Base-by-base conservation (phyloP, 768 basidiomycete species). In the Hygrophorus pudorinus region DNA sequence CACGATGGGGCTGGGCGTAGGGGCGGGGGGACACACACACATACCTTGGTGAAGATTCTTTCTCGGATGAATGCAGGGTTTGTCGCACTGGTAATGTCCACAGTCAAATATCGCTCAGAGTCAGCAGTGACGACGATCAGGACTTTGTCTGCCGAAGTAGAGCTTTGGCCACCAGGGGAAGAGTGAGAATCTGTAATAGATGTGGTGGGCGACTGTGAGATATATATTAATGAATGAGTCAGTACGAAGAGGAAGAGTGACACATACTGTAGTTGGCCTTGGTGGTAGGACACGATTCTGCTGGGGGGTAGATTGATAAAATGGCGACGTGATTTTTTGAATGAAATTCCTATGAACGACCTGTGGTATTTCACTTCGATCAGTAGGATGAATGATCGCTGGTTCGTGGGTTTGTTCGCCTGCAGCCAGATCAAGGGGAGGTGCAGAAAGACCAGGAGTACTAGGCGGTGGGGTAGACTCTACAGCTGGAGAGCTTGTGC, bases 1-100 rank as follows among this genome's bases (percentile, higher is more conserved):
- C 17, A 50, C 28, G 5, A 44, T 21, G 32, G 44, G 38, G 42
- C 24, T n/a, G n/a, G n/a, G n/a, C n/a, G n/a, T n/a, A n/a, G 20
- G 13, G 30, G 16, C 14, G 16, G 17, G 11, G 13, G 8, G n/a
- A 13, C 11, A 5, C 10, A 34, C 43, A 41, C 34, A 30, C 38
- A 61, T 68, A 88, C 88, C 72, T 85, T 85, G 50, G 74, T 76
- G 51, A 86, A 85, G 27, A 90, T 85, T 42, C 80, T 75, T 58
- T 89, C 86, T 51, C 85, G 77, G 50, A 90, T 83, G 56, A 75
- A 78, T 10, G 76, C 74, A 30, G 81, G 75, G 57, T 68, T 74
- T 47, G 67, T 72, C 14, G 82, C 80, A 27, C 72, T 71, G 28
- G 75, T 78, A 50, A 90, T 76, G 44, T 85, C 81, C 33, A 90